A percentile compares a stretch with the other conserved stretches of the same genome.
phyloP scores from a whole-genome alignment of 345 rosid genomes.

The Kernera saxatilis region DNA sequence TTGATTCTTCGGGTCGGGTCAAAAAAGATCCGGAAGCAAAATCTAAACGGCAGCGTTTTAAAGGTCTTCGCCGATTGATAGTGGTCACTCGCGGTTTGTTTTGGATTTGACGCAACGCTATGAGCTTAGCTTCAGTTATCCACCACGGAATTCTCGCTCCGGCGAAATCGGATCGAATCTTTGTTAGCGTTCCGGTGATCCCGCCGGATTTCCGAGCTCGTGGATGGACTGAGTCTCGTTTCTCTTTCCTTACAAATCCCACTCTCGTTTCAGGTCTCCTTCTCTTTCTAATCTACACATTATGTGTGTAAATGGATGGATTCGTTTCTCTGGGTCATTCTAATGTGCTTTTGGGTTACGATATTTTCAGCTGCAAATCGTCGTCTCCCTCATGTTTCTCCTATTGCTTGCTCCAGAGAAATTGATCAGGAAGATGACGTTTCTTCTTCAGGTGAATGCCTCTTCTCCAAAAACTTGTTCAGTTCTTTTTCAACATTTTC shows the following conservation, averaged over 20 bases:
- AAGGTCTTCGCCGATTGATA: background rate
- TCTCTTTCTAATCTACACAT: background rate
- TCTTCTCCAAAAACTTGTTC: background rate
- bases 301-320: background rate
- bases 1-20: constrained; percentile 9
- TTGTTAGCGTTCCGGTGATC: constrained; percentile 29
- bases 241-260: constrained; percentile 27
- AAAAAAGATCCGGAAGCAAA: background rate
- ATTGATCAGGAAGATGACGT: constrained; percentile 53
- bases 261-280: constrained; percentile 33
- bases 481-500: background rate
- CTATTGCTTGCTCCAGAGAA: constrained; percentile 41
- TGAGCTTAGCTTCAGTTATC: constrained; percentile 67
- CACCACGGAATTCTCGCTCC: constrained; percentile 45
- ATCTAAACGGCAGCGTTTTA: background rate
- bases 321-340: background rate
- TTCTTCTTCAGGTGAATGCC: constrained; percentile 49
- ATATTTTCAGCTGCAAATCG: constrained; percentile 30
- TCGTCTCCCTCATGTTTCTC: constrained; percentile 25
- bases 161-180: constrained; percentile 35
- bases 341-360: constrained; percentile 15
- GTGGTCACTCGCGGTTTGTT: constrained; percentile 10
- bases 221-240: constrained; percentile 32
- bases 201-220: constrained; percentile 32
- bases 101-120: constrained; percentile 17